A percentile compares a stretch with the other conserved stretches of the same genome.
Conservation (phyloP, 2,329 filamentous ascomycete genomes). For the Exophiala mesophila region DNA sequence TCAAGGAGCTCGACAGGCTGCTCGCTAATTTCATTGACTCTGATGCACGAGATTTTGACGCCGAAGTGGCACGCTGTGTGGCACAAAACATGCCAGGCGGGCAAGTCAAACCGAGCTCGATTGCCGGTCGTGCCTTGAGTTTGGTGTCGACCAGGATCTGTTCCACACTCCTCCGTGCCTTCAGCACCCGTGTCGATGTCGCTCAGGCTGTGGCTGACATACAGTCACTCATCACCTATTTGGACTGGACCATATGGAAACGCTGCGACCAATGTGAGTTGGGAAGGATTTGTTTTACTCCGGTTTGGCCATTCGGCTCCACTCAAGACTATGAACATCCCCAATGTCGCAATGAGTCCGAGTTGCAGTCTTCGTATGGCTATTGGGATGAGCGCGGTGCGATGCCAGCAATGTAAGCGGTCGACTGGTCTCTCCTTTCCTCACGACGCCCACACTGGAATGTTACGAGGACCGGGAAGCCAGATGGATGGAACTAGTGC, state of each 20-base stretch:
- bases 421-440: too few species aligned
- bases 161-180: conserved; percentile 28
- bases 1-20: conserved; percentile 29
- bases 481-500: too few species aligned
- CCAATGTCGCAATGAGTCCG: conserved; percentile 35
- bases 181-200: conserved; percentile 17
- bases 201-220: conserved; percentile 23
- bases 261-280: conserved; percentile 46
- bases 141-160: conserved; percentile 32
- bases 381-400: too few species aligned
- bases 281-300: conserved; percentile 56
- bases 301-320: conserved; percentile 59
- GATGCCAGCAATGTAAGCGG: too few species aligned
- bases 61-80: conserved; percentile 33
- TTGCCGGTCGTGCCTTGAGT: conserved; percentile 30
- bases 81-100: conserved; percentile 32
- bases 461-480: too few species aligned
- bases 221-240: conserved; percentile 42
- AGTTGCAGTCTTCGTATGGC: conserved; percentile 4
- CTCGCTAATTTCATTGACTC: conserved; percentile 36
- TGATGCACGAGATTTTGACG: conserved; percentile 26
- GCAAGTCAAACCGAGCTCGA: conserved; percentile 4
- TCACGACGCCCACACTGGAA: too few species aligned
- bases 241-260: conserved; percentile 60
- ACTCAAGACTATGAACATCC: conserved; percentile 51